phyloP scores from a whole-genome alignment of 73 alveolate species.

The Tetrahymena elliotti region DNA sequence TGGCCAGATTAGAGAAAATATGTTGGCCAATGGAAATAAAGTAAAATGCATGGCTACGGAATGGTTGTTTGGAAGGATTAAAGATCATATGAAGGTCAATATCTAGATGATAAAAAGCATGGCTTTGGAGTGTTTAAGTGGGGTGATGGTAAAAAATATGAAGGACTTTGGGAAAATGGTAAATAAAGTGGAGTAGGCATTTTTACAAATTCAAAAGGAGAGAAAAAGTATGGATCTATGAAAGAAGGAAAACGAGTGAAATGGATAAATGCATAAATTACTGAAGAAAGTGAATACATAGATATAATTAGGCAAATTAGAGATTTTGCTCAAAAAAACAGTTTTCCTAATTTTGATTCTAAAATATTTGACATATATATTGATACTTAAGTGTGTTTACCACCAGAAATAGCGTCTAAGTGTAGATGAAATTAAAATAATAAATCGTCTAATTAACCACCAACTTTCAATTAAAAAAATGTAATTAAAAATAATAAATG shows the following conservation, averaged over 20 bases:
- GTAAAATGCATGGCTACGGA: constrained; percentile 40
- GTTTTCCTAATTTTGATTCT: neutral
- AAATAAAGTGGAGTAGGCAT: neutral
- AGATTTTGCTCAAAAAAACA: neutral
- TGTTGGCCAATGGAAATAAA: constrained; percentile 21
- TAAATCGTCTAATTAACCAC: too few relatives aligned
- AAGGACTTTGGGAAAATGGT: constrained; percentile 20
- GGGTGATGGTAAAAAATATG: constrained; percentile 30
- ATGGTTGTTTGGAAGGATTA: neutral
- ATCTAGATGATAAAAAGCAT: constrained; percentile 14
- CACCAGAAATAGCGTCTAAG: neutral
- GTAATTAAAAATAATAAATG: too few relatives aligned
- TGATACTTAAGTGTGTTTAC: neutral
- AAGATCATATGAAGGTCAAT: constrained; percentile 7
- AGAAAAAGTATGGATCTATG: neutral
- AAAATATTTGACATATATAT: neutral
- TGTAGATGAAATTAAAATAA: too few relatives aligned
- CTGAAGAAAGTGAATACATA: neutral
- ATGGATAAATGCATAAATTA: neutral
- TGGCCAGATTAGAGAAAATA: constrained; percentile 34
- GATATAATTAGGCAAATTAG: neutral
- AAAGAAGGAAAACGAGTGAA: neutral
- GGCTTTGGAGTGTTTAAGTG: constrained; percentile 27
- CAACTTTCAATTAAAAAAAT: too few relatives aligned
- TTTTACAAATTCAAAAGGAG: neutral